Conservation (phyloP, 805 yeast genomes). For the Limtongia smithiae region DNA sequence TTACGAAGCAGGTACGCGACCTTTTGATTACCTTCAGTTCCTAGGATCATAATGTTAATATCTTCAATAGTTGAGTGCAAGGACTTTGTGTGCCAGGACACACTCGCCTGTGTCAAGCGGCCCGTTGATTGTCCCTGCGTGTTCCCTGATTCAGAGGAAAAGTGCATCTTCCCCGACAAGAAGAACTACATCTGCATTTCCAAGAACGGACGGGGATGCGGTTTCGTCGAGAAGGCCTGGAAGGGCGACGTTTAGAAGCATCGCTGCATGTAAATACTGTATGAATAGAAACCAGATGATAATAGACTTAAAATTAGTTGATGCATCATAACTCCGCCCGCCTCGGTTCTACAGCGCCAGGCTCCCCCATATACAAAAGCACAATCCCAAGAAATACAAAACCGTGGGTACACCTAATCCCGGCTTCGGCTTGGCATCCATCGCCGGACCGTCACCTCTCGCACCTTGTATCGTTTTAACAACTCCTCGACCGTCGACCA, state of each 20-base stretch:
- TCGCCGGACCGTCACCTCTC: constrained; percentile 67
- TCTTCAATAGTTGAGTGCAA: constrained; percentile 46
- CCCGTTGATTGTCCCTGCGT: constrained; percentile 85
- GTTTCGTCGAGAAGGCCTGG: constrained; percentile 75
- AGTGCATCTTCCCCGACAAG: constrained; percentile 71
- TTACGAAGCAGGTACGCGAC: constrained; percentile 22
- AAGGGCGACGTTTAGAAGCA: constrained; percentile 48
- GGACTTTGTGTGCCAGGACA: constrained; percentile 75
- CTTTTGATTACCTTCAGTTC: too few species aligned
- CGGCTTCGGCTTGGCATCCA: constrained; percentile 86
- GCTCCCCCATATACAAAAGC: neutral
- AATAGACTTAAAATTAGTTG: too few species aligned
- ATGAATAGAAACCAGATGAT: neutral
- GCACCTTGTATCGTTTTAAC: constrained; percentile 48
- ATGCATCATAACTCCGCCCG: neutral
- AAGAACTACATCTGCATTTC: constrained; percentile 74
- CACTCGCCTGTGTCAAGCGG: constrained; percentile 67
- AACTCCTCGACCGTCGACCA: constrained; percentile 37
- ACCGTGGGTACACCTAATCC: constrained; percentile 44
- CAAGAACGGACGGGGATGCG: constrained; percentile 68
- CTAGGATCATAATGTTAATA: too few species aligned
- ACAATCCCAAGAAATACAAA: neutral
- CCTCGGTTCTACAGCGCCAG: neutral
- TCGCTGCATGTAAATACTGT: too few species aligned
- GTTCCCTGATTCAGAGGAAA: constrained; percentile 77